phyloP scores from a whole-genome alignment of 768 basidiomycete genomes.

The Filobasidium wieringae region DNA sequence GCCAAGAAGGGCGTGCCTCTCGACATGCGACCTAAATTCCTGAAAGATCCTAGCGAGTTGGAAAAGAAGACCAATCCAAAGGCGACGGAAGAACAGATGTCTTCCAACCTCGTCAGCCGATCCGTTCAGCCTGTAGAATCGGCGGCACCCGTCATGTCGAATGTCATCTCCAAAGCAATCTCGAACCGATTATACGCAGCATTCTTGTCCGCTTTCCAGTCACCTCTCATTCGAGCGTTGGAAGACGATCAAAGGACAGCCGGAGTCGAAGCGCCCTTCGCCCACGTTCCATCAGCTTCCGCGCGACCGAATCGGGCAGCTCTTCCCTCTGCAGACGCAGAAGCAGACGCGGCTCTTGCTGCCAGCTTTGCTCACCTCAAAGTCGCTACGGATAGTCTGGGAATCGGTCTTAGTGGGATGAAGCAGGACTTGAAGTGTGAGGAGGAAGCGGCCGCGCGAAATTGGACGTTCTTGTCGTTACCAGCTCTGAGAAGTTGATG shows the following conservation, averaged over 20 bases:
- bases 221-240: slow-evolving; percentile 11
- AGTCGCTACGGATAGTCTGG: slow-evolving; percentile 12
- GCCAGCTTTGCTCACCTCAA: slow-evolving; percentile 11
- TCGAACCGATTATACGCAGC: slow-evolving; percentile 27
- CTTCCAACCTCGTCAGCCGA: background rate
- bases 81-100: background rate
- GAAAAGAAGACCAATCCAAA: background rate
- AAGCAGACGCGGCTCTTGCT: slow-evolving; percentile 10
- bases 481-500: no score
- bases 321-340: background rate
- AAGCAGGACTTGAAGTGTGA: no score
- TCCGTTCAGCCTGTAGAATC: slow-evolving; percentile 1
- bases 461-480: no score
- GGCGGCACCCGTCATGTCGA: slow-evolving; percentile 3
- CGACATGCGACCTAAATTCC: slow-evolving; percentile 36
- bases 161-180: slow-evolving; percentile 18
- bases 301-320: background rate
- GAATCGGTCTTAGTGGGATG: no score
- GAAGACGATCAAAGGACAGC: slow-evolving; percentile 33
- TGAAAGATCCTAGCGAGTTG: slow-evolving; percentile 17
- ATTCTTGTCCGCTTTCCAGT: slow-evolving; percentile 32
- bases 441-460: background rate
- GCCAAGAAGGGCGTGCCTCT: slow-evolving; percentile 25
- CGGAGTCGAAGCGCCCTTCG: slow-evolving; percentile 30
- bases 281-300: slow-evolving; percentile 20